Evolutionary conservation across 768 basidiomycete species (phyloP), one percentile per base, ranked within the genome.

Genomic region (Cytidiella melzeri): DNA sequence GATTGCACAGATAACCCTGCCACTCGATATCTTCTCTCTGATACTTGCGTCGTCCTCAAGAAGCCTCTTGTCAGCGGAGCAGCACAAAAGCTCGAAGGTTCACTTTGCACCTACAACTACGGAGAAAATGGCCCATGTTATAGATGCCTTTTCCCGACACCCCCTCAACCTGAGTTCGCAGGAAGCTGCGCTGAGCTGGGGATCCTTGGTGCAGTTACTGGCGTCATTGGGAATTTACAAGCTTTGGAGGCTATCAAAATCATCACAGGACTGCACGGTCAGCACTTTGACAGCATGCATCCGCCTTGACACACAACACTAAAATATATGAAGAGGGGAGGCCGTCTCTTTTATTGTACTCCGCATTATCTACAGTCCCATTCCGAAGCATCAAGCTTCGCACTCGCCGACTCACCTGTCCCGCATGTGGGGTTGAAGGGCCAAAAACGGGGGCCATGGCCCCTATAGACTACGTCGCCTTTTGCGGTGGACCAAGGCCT

Each of bases 1-100:
- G 95, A 97, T 68, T 97, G 94, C 71, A 96, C 93, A 3, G 94
- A 97, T 68, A 95, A 96, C 55, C 80, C 85, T 1, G 81, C 87
- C 2, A 93, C 92, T 0, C 85, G 96, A 4, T 98, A 98, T 66
- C 79, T 98, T 18, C 75, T 99, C 45, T 93, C 91, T 21, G 94
- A 98, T 63, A 79, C 81, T 1, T 81, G 87, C 13, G 87, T 92
- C 34, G 70, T 69, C 1, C 75, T 93, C 1, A 67, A 70, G n/a
- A 88, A 83, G 41, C 87, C 91, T 12, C 82, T 98, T 34, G 84
- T 98, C 30, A 91, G 88, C 50, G 95, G 95, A 6, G 96, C 94
- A 1, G 96, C 96, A 0, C 90, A 90, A 61, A 79, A 79, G 57
- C 85, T 76, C 57, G 88, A 91, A 52, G 90, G 90, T 0, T 90